phyloP scores from a whole-genome alignment of 2,329 filamentous ascomycete species.

The Fusarium falciforme region DNA sequence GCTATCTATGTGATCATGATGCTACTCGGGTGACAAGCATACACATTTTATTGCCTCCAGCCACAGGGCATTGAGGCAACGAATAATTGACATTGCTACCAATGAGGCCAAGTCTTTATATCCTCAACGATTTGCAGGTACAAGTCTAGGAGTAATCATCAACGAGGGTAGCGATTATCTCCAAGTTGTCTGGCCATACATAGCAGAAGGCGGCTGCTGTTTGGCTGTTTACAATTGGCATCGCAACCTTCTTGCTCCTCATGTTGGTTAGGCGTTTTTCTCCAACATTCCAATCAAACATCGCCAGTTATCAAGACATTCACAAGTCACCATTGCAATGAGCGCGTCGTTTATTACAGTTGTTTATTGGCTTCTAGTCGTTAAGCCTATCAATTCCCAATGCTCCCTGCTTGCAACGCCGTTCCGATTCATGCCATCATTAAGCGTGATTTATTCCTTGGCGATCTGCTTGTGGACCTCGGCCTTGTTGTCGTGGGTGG shows the following conservation, averaged over 20 bases:
- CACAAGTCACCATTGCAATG: background rate
- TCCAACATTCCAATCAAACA: background rate
- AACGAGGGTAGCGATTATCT: background rate
- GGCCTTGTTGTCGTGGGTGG: constrained; percentile 54
- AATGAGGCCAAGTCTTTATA: background rate
- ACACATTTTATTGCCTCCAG: background rate
- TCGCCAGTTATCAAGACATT: background rate
- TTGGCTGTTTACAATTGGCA: background rate
- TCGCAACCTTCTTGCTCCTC: background rate
- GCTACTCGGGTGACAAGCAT: background rate
- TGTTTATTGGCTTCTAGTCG: constrained; percentile 12
- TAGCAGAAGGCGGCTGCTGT: background rate
- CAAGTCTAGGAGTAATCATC: background rate
- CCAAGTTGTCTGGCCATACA: background rate
- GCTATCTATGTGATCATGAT: background rate
- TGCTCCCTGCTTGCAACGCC: constrained; percentile 19
- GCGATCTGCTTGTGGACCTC: constrained; percentile 55
- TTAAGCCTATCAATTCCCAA: constrained; percentile 11
- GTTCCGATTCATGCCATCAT: constrained; percentile 6
- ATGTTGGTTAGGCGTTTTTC: background rate
- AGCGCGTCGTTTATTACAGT: background rate
- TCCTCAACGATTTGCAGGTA: background rate
- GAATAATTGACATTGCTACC: background rate
- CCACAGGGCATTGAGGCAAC: background rate
- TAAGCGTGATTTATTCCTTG: constrained; percentile 43